A percentile compares a stretch with the other conserved stretches of the same genome.
Conservation (phyloP, 345 rosid genomes). For the Erodium maritimum region DNA sequence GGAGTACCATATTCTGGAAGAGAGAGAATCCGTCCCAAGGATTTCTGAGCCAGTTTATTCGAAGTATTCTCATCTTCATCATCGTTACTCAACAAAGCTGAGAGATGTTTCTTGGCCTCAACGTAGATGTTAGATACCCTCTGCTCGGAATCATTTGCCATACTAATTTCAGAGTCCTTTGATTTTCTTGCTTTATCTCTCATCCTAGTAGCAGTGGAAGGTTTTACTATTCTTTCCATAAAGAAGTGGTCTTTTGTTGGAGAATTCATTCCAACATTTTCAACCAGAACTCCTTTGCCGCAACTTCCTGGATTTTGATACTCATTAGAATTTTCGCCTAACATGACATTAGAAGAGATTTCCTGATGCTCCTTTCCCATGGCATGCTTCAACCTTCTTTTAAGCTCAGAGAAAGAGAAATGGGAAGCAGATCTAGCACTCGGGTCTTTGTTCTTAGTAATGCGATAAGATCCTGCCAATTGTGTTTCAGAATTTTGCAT, state of each 20-base stretch:
- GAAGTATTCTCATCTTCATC: slow-evolving; percentile 33
- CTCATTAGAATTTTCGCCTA: no score
- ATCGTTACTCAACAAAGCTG: slow-evolving; percentile 61
- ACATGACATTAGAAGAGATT: no score
- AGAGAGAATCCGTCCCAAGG: slow-evolving; percentile 74
- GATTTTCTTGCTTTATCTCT: slow-evolving; percentile 25
- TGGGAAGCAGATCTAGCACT: slow-evolving; percentile 46
- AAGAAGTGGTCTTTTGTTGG: slow-evolving; percentile 83
- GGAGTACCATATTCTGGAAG: slow-evolving; percentile 73
- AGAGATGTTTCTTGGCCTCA: slow-evolving; percentile 92
- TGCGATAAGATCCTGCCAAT: slow-evolving; percentile 15
- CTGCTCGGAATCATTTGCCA: slow-evolving; percentile 25
- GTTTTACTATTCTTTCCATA: slow-evolving; percentile 64
- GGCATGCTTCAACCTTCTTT: slow-evolving; percentile 69
- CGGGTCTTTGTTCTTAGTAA: slow-evolving; percentile 24
- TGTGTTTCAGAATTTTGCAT: slow-evolving; percentile 22
- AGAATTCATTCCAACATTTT: slow-evolving; percentile 37
- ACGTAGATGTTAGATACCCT: slow-evolving; percentile 56
- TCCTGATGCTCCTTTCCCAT: slow-evolving; percentile 56
- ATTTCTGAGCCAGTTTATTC: slow-evolving; percentile 32
- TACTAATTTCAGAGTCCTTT: slow-evolving; percentile 19
- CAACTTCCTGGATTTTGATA: slow-evolving; percentile 10
- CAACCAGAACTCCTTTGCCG: slow-evolving; percentile 24
- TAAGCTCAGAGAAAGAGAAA: slow-evolving; percentile 62
- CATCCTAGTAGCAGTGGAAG: slow-evolving; percentile 31